Conservation (phyloP, 2,329 filamentous ascomycete genomes). For the Colletotrichum coccodes region DNA sequence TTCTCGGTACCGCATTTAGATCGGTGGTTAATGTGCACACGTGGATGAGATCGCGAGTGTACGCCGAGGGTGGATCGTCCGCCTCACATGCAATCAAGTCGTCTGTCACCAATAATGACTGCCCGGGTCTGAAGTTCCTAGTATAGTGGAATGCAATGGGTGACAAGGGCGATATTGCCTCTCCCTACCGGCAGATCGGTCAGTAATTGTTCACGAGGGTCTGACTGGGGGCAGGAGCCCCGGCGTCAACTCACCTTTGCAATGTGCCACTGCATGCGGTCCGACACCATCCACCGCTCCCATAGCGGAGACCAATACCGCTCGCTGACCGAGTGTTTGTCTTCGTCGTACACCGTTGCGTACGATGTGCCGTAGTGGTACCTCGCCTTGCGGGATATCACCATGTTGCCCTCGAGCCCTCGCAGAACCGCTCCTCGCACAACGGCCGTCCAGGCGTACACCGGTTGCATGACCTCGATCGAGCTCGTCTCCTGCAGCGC, state of each 20-base stretch:
- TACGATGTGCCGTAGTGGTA: slow-evolving; percentile 86
- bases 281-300: slow-evolving; percentile 86
- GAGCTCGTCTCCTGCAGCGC: slow-evolving; percentile 61
- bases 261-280: slow-evolving; percentile 89
- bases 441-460: slow-evolving; percentile 85
- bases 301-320: slow-evolving; percentile 83
- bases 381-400: slow-evolving; percentile 77
- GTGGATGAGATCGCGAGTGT: slow-evolving; percentile 71
- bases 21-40: slow-evolving; percentile 87
- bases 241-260: slow-evolving; percentile 66
- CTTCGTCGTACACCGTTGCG: slow-evolving; percentile 82
- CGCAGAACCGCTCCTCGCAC: slow-evolving; percentile 81
- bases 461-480: slow-evolving; percentile 83
- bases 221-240: not conserved
- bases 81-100: slow-evolving; percentile 81
- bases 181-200: slow-evolving; percentile 61
- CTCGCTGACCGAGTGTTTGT: slow-evolving; percentile 77
- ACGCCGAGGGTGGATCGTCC: slow-evolving; percentile 71
- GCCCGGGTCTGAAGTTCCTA: slow-evolving; percentile 82
- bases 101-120: slow-evolving; percentile 81
- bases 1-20: slow-evolving; percentile 78
- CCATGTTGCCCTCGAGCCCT: slow-evolving; percentile 82
- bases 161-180: slow-evolving; percentile 76
- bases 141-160: slow-evolving; percentile 89
- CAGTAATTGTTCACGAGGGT: slow-evolving; percentile 4